Evolutionary conservation across 164 flowering plant species (phyloP).

Genomic region (Houttuynia cordata): DNA sequence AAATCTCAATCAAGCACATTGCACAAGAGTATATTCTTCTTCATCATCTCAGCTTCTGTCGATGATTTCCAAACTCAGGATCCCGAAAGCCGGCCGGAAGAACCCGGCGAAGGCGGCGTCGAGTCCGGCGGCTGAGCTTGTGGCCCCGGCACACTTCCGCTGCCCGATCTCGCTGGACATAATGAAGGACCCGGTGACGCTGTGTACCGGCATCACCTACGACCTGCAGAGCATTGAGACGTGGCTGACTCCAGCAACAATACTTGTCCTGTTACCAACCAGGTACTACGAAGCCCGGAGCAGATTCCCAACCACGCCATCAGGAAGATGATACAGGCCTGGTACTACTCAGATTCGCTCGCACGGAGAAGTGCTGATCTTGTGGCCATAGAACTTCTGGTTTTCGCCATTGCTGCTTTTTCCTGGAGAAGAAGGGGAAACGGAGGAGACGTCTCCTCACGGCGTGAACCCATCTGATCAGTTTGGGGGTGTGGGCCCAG

Average conservation of each 20-base stretch:
- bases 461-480: too few relatives aligned
- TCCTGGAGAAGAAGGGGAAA: too few relatives aligned
- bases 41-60: too few relatives aligned
- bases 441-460: too few relatives aligned
- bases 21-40: too few relatives aligned
- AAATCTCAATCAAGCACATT: too few relatives aligned
- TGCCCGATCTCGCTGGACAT: conserved; percentile 82
- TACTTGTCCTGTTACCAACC: conserved; percentile 67
- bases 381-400: too few relatives aligned
- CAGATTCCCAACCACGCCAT: conserved; percentile 63
- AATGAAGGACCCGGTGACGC: conserved; percentile 87
- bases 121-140: conserved; percentile 23
- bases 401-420: too few relatives aligned
- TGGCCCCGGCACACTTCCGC: conserved; percentile 46
- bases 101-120: conserved; percentile 6
- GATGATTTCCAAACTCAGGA: conserved; percentile 43
- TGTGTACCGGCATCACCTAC: conserved; percentile 71
- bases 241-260: conserved; percentile 61
- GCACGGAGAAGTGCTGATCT: too few relatives aligned
- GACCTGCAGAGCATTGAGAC: conserved; percentile 68
- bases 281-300: conserved; percentile 29
- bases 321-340: conserved; percentile 65
- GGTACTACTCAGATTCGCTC: too few relatives aligned
- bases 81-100: conserved; percentile 19
- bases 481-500: too few relatives aligned